Conservation (phyloP, 1,139 yeast genomes). For the Taiozyma sp. region DNA sequence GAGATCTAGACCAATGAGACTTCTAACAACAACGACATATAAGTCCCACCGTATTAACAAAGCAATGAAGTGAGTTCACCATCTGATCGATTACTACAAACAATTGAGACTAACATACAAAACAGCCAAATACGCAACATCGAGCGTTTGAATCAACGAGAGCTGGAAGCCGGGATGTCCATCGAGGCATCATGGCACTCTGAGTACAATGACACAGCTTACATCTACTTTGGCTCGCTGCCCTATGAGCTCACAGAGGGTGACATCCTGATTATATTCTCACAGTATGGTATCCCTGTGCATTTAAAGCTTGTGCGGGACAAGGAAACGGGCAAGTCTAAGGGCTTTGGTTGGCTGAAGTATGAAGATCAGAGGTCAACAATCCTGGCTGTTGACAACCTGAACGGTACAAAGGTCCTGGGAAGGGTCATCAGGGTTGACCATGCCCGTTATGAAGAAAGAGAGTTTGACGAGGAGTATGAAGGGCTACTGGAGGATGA, state of each 20-base stretch:
- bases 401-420: slow-evolving; percentile 64
- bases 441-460: slow-evolving; percentile 64
- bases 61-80: not conserved
- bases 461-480: slow-evolving; percentile 43
- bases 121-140: slow-evolving; percentile 35
- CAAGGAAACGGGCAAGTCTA: slow-evolving; percentile 59
- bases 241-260: slow-evolving; percentile 63
- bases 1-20: no score
- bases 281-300: slow-evolving; percentile 88
- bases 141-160: slow-evolving; percentile 60
- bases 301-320: slow-evolving; percentile 73
- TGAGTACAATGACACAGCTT: slow-evolving; percentile 71
- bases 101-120: not conserved
- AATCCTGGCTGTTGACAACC: slow-evolving; percentile 82
- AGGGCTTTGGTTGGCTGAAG: slow-evolving; percentile 79
- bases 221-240: slow-evolving; percentile 63
- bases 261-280: slow-evolving; percentile 73
- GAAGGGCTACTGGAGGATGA: slow-evolving; percentile 21
- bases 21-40: no score
- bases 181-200: slow-evolving; percentile 83
- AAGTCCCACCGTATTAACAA: not conserved
- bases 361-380: slow-evolving; percentile 82
- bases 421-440: slow-evolving; percentile 66
- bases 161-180: slow-evolving; percentile 56
- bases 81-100: not conserved